Evolutionary conservation across 139 green algal species (phyloP), one percentile per base, ranked within the genome.

Genomic region (Spirogloea muscicola): DNA sequence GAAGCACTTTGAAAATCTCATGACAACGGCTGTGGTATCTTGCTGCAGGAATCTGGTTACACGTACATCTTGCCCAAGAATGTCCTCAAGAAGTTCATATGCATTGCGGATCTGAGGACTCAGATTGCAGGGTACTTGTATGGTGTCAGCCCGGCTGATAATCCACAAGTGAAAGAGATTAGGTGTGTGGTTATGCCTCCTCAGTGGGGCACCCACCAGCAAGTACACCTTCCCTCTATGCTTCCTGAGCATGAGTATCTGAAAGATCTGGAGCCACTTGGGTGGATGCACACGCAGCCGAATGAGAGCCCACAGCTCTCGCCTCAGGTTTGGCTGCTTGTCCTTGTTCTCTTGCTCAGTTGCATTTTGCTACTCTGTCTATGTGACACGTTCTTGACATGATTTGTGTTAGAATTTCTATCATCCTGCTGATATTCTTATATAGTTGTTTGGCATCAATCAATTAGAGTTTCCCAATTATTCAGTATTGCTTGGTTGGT

Each of bases 31-130:
- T 55, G 21, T 55, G 21, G 21, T 55, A 21, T 62, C 18, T 62
- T 31, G 5, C 31, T 43, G 49, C 64, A 36, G 25, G 72, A 80
- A 51, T 90, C 62, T 1, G 92, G 94, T 41, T 98, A 92, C 89
- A 98, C 94, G 2, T 99, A 98, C 73, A 90, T 99, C 49, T 83
- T 99, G 88, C 94, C 94, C 58, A 99, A 99, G 87, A 99, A 99
- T 85, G 67, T 99, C 57, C 90, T 99, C 36, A 96, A 97, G 85
- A 96, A 96, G 86, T 98, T 99, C 87, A 96, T 99, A 78, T 95
- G 88, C 83, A 91, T 97, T 49, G 90, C 94, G 1, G 94, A 99
- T 86, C 87, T 98, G 60, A 88, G 94, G 58, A 99, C 94, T 18
- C 94, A 99, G 85, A 82, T 93, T 42, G 79, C 76, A 1, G 83